Percentiles rank a stretch among this genome's conserved stretches.
Conservation (phyloP, 192 early-diverging fungal species). For the Coemansia sp. region DNA sequence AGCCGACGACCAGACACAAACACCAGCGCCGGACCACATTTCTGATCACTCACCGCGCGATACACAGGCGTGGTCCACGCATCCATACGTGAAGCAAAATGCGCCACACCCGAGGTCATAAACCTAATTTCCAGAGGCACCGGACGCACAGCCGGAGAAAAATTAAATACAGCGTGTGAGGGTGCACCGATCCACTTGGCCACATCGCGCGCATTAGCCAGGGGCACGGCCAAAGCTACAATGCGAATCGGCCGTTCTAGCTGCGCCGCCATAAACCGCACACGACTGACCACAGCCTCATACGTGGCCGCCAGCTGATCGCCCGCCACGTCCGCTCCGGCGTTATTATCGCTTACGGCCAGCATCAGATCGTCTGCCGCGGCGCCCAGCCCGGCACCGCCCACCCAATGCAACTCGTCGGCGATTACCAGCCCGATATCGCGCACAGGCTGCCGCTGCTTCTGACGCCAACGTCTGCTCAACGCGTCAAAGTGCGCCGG, state of each 20-base stretch:
- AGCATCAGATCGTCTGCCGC: constrained; percentile 81
- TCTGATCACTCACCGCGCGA: constrained; percentile 22
- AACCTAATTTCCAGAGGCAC: constrained; percentile 95
- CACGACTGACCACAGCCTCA: constrained; percentile 91
- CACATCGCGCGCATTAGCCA: constrained; percentile 97
- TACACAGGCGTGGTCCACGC: constrained; percentile 82
- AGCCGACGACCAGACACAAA: constrained; percentile 93
- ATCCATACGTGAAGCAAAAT: constrained; percentile 95
- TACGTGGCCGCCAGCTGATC: constrained; percentile 75
- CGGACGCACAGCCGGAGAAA: constrained; percentile 89
- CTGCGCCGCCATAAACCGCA: constrained; percentile 88
- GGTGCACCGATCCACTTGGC: constrained; percentile 96
- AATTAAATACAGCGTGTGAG: constrained; percentile 83
- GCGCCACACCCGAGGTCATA: constrained; percentile 86
- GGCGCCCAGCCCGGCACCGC: constrained; percentile 67
- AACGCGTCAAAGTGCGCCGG: constrained; percentile 94
- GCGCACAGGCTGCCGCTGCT: constrained; percentile 90
- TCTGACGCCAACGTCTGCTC: constrained; percentile 94
- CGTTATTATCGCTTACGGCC: constrained; percentile 85
- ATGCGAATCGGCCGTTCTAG: constrained; percentile 85
- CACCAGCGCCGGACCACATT: constrained; percentile 57
- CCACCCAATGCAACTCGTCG: constrained; percentile 94
- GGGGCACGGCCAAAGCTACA: constrained; percentile 82
- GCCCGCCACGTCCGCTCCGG: constrained; percentile 62
- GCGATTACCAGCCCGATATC: constrained; percentile 86